phyloP scores from a whole-genome alignment of 129 eudicot genomes.

The Lactuca sativa region DNA sequence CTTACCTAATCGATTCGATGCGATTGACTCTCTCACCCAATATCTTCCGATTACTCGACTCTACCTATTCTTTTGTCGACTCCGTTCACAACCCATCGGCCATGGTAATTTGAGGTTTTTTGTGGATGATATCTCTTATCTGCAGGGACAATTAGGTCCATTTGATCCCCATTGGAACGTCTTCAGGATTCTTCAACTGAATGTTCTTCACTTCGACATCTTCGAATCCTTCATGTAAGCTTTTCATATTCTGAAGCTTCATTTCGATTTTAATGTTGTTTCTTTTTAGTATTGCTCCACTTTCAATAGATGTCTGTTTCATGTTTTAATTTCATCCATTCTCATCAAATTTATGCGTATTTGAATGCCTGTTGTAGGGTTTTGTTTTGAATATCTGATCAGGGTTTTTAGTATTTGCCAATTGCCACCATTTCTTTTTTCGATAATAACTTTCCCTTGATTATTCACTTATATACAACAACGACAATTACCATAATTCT shows the following conservation, averaged over 20 bases:
- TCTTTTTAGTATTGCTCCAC: background rate
- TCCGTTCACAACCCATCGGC: too few species aligned
- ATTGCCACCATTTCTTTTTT: background rate
- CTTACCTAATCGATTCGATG: too few species aligned
- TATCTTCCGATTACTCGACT: too few species aligned
- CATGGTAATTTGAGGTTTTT: too few species aligned
- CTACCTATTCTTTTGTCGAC: too few species aligned
- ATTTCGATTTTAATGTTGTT: background rate
- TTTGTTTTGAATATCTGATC: background rate
- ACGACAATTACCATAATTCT: background rate
- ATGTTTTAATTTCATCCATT: background rate
- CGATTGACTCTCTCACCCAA: too few species aligned
- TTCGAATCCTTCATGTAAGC: slow-evolving; percentile 18
- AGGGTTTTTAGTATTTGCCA: background rate
- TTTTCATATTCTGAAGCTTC: background rate
- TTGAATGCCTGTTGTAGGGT: slow-evolving; percentile 6
- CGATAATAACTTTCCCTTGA: background rate
- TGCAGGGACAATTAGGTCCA: too few species aligned
- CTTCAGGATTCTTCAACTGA: background rate
- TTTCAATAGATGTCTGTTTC: background rate
- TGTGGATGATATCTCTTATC: too few species aligned
- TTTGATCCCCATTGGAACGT: too few species aligned
- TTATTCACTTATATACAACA: background rate
- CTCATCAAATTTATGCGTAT: background rate
- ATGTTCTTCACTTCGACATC: background rate